Evolutionary conservation across 2,329 filamentous ascomycete species (phyloP), one percentile per base, ranked within the genome.

Genomic region (Cylindrodendrum hubeiense): DNA sequence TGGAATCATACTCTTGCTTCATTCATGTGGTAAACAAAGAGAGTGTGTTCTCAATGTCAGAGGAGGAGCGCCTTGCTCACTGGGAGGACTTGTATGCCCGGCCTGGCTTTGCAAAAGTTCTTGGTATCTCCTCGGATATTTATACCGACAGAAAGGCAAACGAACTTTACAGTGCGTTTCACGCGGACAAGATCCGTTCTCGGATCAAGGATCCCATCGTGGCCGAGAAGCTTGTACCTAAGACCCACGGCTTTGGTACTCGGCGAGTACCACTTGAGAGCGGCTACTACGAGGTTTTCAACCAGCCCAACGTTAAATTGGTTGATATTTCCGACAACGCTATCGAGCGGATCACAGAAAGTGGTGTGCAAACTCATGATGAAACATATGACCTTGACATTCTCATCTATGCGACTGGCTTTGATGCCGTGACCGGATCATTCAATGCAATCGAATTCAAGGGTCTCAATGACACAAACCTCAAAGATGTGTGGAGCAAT

Each of bases 381-480:
- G 46, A 24, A 3, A 9, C 59, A 1, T 50, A 72, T 15, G 66
- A 72, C 10, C 56, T 72, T 7, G 70, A 73, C 37, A 58, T 73
- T 39, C 56, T 72, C 9, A 72, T 72, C 5, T 71, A 70, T 5
- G 70, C 70, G 3, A 73, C 70, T 3, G 70, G 70, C 0, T 72
- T 72, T 7, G 68, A 72, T 9, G 70, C 70, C 2, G 68, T 74
- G 0, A 74, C 72, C 28, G 72, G 72, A 0, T 71, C 72, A 1
- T 74, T 87, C 26, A 70, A 71, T 3, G 71, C 73, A 0, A 70
- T 75, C 12, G 71, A 86, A 69, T 86, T 83, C 65, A 83, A 88
- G 63, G 79, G 82, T 0, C 82, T 83, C 49, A 82, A 85, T 59
- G 74, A 9, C 64, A 78, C 66, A 1, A 71, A 71, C 2, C 73